Evolutionary conservation across 306 rosid genomes (phyloP), one percentile per base, ranked within the genome.

Genomic region (Herpetospermum pedunculosum): DNA sequence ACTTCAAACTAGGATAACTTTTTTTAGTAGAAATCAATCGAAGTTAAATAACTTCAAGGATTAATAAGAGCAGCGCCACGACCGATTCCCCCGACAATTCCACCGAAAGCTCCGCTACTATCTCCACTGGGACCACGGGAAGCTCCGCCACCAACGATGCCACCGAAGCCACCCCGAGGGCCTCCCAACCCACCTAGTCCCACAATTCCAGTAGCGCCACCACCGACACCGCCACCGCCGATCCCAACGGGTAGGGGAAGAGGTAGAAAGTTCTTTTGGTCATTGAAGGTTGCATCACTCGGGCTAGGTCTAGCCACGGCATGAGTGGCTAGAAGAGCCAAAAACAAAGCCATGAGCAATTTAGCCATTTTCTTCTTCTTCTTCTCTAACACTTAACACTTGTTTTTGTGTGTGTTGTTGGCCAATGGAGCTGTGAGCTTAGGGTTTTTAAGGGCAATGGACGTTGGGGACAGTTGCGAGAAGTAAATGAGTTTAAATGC

Each of bases 191-290:
- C 52, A 46, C 52, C 52, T 46, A 46, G 52, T 46, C 53, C 53
- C 16, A 21, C 53, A 18, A 48, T 48, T 48, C 53, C 53, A 3
- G 53, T 6, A 48, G 23, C 23, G 53, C 50, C 50, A 46, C 50
- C 50, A 16, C 81, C 9, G 0, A 96, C 96, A 3, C 95, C 94
- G 5, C 37, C n/a, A 2, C 53, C 53, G 3, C 91, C 93, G 0
- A 32, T 40, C 37, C 97, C 98, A 18, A 79, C 92, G 9, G 82
- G n/a, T n/a, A 84, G 0, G 96, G 96, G 10, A 86, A 74, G 1
- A 83, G 35, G 76, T 10, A 81, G 0, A 72, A 93, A 48, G 82
- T 90, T 92, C 90, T 92, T 92, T 70, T 90, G 86, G 80, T 92
- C 97, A 47, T 76, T 75, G 60, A 88, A 29, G n/a, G 84, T 88